phyloP scores from a whole-genome alignment of 2,329 filamentous ascomycete genomes.

The Colletotrichum gigasporum region DNA sequence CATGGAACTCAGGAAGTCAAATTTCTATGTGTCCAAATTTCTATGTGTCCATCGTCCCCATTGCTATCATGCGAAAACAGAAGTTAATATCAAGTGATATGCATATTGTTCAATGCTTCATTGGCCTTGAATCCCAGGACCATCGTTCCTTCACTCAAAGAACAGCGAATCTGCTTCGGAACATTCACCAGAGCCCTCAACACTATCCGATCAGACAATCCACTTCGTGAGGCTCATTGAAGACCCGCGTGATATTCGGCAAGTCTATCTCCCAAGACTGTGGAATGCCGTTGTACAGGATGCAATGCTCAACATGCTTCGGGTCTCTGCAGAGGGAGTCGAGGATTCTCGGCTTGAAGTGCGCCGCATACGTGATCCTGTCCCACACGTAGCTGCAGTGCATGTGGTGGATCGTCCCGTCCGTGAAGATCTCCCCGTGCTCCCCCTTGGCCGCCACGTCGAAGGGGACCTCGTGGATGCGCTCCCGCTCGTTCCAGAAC shows the following conservation, averaged over 20 bases:
- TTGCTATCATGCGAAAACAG: too few species aligned
- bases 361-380: conserved; percentile 21
- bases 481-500: conserved; percentile 20
- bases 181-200: background rate
- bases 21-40: too few species aligned
- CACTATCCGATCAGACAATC: conserved; percentile 14
- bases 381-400: conserved; percentile 28
- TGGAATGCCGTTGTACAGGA: conserved; percentile 20
- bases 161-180: background rate
- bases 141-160: too few species aligned
- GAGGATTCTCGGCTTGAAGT: conserved; percentile 14
- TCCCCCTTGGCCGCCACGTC: conserved; percentile 18
- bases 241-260: conserved; percentile 22
- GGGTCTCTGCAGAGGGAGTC: conserved; percentile 23
- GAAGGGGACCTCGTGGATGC: conserved; percentile 17
- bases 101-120: too few species aligned
- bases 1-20: too few species aligned
- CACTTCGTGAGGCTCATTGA: conserved; percentile 20
- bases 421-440: conserved; percentile 21
- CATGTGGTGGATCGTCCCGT: conserved; percentile 22
- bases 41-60: too few species aligned
- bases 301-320: conserved; percentile 22
- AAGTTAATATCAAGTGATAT: too few species aligned
- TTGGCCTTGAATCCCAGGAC: too few species aligned
- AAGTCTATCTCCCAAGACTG: conserved; percentile 25